These are phyloP conservation scores for Inga oerstediana DNA, from an alignment of 306 rosid genomes.

Conservation along the genomic window DNA sequence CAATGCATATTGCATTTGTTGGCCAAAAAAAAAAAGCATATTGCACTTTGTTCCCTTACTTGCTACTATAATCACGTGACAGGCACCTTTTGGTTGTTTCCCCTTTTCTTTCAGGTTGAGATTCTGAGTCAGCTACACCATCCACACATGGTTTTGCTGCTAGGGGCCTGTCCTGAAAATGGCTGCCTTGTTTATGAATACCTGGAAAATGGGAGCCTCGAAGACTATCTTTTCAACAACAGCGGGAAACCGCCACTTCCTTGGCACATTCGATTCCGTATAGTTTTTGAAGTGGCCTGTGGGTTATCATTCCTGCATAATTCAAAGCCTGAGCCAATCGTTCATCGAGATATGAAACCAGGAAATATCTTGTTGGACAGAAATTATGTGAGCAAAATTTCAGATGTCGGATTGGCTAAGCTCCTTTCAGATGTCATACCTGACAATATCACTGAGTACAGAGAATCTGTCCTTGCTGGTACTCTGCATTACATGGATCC, in stretches of 20 bases:
- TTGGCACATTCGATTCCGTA: conserved; percentile 74
- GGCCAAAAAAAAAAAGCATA: background rate
- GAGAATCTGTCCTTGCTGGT: conserved; percentile 85
- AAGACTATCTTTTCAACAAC: conserved; percentile 56
- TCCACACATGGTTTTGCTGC: conserved; percentile 83
- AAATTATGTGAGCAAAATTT: conserved; percentile 81
- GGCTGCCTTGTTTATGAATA: conserved; percentile 86
- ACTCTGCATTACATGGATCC: conserved; percentile 95
- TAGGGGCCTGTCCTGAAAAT: conserved; percentile 93
- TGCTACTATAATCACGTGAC: conserved; percentile 22
- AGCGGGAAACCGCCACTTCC: conserved; percentile 73
- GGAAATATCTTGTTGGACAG: conserved; percentile 84
- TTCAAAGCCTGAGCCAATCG: conserved; percentile 81
- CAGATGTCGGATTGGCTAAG: conserved; percentile 91
- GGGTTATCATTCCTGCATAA: conserved; percentile 89
- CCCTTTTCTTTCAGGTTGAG: conserved; percentile 67
- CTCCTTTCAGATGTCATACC: conserved; percentile 72
- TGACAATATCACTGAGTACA: conserved; percentile 82
- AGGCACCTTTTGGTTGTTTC: conserved; percentile 31
- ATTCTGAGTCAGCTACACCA: conserved; percentile 91
- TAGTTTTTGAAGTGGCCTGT: conserved; percentile 78
- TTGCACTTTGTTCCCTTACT: conserved; percentile 17
- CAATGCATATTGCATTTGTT: conserved; percentile 19
- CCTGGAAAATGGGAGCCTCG: conserved; percentile 90
- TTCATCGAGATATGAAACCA: conserved; percentile 95